phyloP scores from a whole-genome alignment of 352 stramenopile genomes.

The Phytophthora lateralis region DNA sequence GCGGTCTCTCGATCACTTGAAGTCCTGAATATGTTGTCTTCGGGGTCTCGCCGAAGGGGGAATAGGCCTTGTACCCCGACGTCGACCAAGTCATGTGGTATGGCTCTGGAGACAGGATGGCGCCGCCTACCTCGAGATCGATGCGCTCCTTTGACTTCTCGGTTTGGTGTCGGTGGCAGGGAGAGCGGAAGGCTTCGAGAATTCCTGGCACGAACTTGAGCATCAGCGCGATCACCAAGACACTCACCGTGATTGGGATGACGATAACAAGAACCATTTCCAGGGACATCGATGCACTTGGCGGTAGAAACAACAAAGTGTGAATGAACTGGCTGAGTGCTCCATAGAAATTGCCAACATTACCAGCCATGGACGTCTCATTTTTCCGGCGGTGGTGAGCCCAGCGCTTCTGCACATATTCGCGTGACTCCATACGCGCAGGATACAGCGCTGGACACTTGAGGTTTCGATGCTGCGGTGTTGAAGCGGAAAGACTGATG shows the following conservation, averaged over 20 bases:
- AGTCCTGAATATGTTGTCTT: conserved; percentile 8
- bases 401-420: conserved; percentile 6
- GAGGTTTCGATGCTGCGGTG: conserved; percentile 12
- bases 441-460: conserved; percentile 20
- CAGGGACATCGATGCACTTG: conserved; percentile 18
- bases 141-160: conserved; percentile 15
- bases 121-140: conserved; percentile 30
- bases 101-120: conserved; percentile 18
- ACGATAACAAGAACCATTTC: conserved; percentile 19
- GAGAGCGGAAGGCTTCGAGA: conserved; percentile 1
- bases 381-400: background rate
- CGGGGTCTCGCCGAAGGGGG: conserved; percentile 14
- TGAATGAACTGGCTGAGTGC: conserved; percentile 18
- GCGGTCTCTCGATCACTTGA: conserved; percentile 17
- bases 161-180: conserved; percentile 15
- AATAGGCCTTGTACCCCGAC: conserved; percentile 15
- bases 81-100: conserved; percentile 40
- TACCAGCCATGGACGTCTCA: conserved; percentile 1
- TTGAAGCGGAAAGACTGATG: background rate
- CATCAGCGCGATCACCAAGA: conserved; percentile 40
- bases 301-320: conserved; percentile 12
- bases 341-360: conserved; percentile 15
- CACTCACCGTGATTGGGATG: conserved; percentile 34
- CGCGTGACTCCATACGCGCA: conserved; percentile 10
- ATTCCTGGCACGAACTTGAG: conserved; percentile 42